Evolutionary conservation across 1,284 basidiomycete genomes (phyloP), one percentile per base, ranked within the genome.

Genomic region (Ustilago bromivora): DNA sequence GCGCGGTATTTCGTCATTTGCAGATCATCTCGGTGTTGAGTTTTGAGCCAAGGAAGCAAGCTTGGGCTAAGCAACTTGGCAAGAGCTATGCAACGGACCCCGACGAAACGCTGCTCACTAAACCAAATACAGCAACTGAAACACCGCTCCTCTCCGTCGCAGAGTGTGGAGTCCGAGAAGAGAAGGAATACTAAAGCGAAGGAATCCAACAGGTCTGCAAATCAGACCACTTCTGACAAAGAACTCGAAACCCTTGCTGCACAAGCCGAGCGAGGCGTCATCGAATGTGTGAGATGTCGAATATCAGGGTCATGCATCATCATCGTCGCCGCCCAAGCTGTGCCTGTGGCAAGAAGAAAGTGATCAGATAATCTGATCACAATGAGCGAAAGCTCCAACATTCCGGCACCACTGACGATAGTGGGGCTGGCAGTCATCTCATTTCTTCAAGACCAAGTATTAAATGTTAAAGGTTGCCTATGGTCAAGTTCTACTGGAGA

Each of bases 251-350:
- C 32, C 52, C 52, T 36, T 35, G 52, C 36, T 19, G 52, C 52
- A 54, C 34, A 54, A 54, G 52, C 52, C 52, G 52, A 54, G 34
- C 52, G 10, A 54, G 49, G 52, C 52, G 52, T 54, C 52, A 54
- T 54, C 52, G 52, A 54, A 54, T 17, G 34, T 36, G 28, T 51
- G 19, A 23, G 28, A 31, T 11, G 31, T 51, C 49, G 15, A n/a
- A 31, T 28, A 32, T 40, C 49, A 51, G 19, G 19, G 9, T 49
- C 46, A 15, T 7, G 23, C 23, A 49, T 23, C 19, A 23, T 49
- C 19, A 49, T 49, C 46, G 17, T 49, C n/a, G 46, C 23, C 4
- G 13, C 19, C 4, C 23, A 28, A 28, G 23, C 23, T 28, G 23
- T 28, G 23, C 23, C n/a, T 23, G 46, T 49, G 46, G 5, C 19